Percentiles rank a stretch among this genome's conserved stretches.
Evolutionary conservation across 2,329 filamentous ascomycete species (phyloP).

Genomic region (Phoma sp.): DNA sequence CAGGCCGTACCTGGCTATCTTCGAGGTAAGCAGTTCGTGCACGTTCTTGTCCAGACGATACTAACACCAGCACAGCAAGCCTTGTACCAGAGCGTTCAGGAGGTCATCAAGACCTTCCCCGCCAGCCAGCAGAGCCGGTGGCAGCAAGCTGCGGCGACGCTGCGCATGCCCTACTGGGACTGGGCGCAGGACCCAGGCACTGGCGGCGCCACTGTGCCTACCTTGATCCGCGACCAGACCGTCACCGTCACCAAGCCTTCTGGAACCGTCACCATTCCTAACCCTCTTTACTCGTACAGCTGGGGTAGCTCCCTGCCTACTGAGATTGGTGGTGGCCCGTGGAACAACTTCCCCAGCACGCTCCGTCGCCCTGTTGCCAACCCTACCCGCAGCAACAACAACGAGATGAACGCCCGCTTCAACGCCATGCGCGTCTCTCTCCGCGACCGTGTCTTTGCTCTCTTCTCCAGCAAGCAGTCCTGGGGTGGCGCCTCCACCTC

Average conservation of each 20-base stretch:
- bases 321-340: conserved; percentile 52
- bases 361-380: conserved; percentile 43
- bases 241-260: conserved; percentile 53
- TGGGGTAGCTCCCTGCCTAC: conserved; percentile 60
- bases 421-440: conserved; percentile 37
- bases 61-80: conserved; percentile 47
- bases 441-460: conserved; percentile 45
- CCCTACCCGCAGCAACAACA: conserved; percentile 48
- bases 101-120: conserved; percentile 52
- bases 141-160: conserved; percentile 48
- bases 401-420: conserved; percentile 42
- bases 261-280: conserved; percentile 49
- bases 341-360: conserved; percentile 40
- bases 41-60: neutral
- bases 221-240: conserved; percentile 49
- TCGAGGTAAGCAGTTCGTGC: conserved; percentile 54
- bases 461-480: conserved; percentile 42
- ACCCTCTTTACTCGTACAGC: conserved; percentile 56
- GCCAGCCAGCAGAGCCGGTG: conserved; percentile 47
- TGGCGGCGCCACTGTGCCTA: conserved; percentile 37
- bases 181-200: conserved; percentile 51
- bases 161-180: conserved; percentile 58
- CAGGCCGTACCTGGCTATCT: conserved; percentile 74
- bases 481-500: conserved; percentile 41
- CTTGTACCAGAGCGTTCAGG: conserved; percentile 49